Conservation (phyloP, 257 asterid genomes). For the Nicotiana benthamiana region DNA sequence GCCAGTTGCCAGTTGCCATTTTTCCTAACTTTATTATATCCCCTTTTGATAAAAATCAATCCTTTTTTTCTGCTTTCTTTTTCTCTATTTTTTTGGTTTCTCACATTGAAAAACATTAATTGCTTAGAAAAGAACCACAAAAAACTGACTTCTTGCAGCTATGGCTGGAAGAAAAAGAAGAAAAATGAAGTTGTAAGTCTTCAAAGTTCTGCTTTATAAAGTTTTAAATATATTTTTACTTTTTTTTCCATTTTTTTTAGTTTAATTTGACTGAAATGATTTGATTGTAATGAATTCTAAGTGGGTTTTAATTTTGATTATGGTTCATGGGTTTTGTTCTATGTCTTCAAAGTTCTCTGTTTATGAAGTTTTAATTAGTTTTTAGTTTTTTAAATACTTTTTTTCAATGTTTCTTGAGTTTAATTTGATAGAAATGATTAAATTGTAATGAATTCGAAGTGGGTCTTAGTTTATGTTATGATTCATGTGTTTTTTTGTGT, state of each 20-base stretch:
- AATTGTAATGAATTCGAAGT: neutral
- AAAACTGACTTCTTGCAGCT: neutral
- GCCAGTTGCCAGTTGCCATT: constrained; percentile 9
- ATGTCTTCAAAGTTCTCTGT: neutral
- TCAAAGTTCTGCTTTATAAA: neutral
- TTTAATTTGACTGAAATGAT: neutral
- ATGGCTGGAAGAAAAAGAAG: constrained; percentile 15
- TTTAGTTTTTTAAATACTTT: neutral
- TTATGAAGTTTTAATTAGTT: neutral
- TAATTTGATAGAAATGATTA: neutral
- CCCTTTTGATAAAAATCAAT: neutral
- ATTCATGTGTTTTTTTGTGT: neutral
- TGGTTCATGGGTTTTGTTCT: neutral
- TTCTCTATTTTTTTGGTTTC: neutral
- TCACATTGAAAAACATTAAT: neutral
- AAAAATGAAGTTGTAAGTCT: constrained; percentile 5
- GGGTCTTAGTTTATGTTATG: neutral
- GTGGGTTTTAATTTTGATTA: neutral
- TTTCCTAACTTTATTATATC: neutral
- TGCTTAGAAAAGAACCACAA: neutral
- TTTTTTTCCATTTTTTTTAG: neutral
- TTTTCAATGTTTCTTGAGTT: neutral
- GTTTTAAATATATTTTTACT: neutral
- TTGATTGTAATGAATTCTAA: neutral
- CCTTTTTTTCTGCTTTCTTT: neutral